Evolutionary conservation across 192 early-diverging fungal genomes (phyloP), one percentile per base, ranked within the genome.

Genomic region (Backusella mclennaniae): DNA sequence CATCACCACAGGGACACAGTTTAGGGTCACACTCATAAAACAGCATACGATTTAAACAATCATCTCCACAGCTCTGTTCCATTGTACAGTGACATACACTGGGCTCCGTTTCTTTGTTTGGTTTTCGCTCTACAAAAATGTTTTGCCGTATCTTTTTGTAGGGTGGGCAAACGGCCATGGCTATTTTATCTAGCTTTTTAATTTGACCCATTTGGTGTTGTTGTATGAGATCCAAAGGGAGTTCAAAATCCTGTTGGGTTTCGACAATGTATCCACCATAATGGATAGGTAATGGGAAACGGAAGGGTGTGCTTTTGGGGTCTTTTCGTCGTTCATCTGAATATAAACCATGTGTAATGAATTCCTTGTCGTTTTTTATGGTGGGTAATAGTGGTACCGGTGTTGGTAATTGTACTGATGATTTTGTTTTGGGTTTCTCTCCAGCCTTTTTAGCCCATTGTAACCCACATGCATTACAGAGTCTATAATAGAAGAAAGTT

Each of bases 41-140:
- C 86, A 91, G 91, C 75, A 88, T 85, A 36, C 83, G 78, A 69
- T 95, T 96, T 31, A 92, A 84, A 74, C 94, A 96, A 66, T 90
- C 89, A 17, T 92, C 88, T 1, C 84, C 84, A 73, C 94, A 96
- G 11, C 87, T 91, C 44, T 80, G 75, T 14, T 35, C 21, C 42
- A 81, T 72, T 17, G 53, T 82, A 76, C 93, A 94, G 38, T 86
- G 82, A 70, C 93, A 94, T 1, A 93, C 77, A 56, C 89, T 80
- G 0, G 76, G 78, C 6, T 87, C 82, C 17, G 79, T 82, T 2
- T 78, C 73, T 69, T 84, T 87, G 3, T 85, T 79, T 3, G 92
- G 90, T 69, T 90, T 92, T 33, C 94, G 82, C 70, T 93, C 92
- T 0, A 93, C 87, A 84, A 91, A 95, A 23, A 93, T 89, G 74